Base-by-base conservation (phyloP, 192 early-diverging fungal species). In the Pilaira anomala region DNA sequence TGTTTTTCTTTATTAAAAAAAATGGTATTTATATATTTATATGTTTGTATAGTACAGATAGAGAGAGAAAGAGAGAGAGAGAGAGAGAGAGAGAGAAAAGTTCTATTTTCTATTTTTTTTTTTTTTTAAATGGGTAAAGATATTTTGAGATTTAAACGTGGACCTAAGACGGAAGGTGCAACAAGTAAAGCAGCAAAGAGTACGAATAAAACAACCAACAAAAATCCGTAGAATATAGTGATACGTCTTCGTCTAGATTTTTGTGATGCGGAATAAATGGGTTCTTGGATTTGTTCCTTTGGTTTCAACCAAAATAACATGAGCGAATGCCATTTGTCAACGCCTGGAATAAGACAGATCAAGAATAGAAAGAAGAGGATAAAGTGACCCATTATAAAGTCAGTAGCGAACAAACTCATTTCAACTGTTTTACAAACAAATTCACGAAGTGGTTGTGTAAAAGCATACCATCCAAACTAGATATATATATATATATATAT, bases 221-320 rank as follows among this genome's bases (percentile, higher is more conserved):
- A 67, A 26, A 82, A 64, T 1, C 90, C 88, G 59, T 87, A 92
- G 11, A 72, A 49, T 60, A 88, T 84, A 3, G 83, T 80, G 40
- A 85, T 85, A 28, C 75, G 76, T 40, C 81, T 69, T 40, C 90
- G 76, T 62, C 82, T 78, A 39, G 78, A 76, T 62, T 84, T 76
- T 68, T 86, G 74, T 65, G 84, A 86, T 53, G 80, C 74, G 61
- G 88, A 86, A 68, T 83, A 87, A 54, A 92, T 88, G 4, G 87
- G 87, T 48, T 78, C 73, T 21, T 80, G 80, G 68, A 88, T 83
- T 72, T 92, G 88, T 46, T 87, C 80, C 64, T 79, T 85, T 5
- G 90, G 90, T 25, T 83, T 82, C 60, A 88, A 68, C 90, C 90
- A 92, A 62, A 92, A 92, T 44, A 92, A 71, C 86, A 92, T 88